Percentiles rank a stretch among this genome's conserved stretches.
Evolutionary conservation across 2,329 filamentous ascomycete genomes (phyloP).

Genomic region (Shiraia bambusicola): DNA sequence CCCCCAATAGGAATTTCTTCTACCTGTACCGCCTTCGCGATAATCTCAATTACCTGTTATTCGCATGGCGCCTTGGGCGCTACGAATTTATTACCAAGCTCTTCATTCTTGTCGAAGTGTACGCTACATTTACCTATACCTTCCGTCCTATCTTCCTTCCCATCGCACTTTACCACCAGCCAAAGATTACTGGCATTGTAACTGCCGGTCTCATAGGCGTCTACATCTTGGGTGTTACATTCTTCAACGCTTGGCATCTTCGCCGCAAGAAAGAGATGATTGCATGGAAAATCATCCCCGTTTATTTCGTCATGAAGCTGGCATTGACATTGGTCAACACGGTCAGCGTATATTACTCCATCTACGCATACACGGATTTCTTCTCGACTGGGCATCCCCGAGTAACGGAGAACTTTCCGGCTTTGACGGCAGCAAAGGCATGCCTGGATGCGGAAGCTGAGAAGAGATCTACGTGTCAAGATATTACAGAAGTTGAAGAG

Average conservation of each 20-base stretch:
- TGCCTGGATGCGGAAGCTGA: slow-evolving; percentile 24
- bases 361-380: slow-evolving; percentile 51
- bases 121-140: slow-evolving; percentile 51
- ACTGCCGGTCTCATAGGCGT: slow-evolving; percentile 44
- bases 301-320: slow-evolving; percentile 53
- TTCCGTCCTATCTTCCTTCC: slow-evolving; percentile 50
- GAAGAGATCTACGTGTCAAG: no score
- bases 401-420: slow-evolving; percentile 46
- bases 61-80: slow-evolving; percentile 51
- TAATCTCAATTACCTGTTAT: slow-evolving; percentile 51
- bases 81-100: slow-evolving; percentile 55
- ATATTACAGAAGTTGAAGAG: no score
- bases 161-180: slow-evolving; percentile 49
- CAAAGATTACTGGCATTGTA: slow-evolving; percentile 45
- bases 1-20: slow-evolving; percentile 48
- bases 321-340: slow-evolving; percentile 50
- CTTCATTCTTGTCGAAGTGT: slow-evolving; percentile 53
- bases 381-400: slow-evolving; percentile 52
- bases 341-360: slow-evolving; percentile 36
- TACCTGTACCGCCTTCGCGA: slow-evolving; percentile 54
- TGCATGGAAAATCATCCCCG: slow-evolving; percentile 38
- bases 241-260: slow-evolving; percentile 55
- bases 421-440: slow-evolving; percentile 42
- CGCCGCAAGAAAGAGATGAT: slow-evolving; percentile 49
- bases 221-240: slow-evolving; percentile 48